These are phyloP conservation scores for Hypoxylon fragiforme DNA, from an alignment of 495 filamentous ascomycete genomes.

Conservation along the genomic window DNA sequence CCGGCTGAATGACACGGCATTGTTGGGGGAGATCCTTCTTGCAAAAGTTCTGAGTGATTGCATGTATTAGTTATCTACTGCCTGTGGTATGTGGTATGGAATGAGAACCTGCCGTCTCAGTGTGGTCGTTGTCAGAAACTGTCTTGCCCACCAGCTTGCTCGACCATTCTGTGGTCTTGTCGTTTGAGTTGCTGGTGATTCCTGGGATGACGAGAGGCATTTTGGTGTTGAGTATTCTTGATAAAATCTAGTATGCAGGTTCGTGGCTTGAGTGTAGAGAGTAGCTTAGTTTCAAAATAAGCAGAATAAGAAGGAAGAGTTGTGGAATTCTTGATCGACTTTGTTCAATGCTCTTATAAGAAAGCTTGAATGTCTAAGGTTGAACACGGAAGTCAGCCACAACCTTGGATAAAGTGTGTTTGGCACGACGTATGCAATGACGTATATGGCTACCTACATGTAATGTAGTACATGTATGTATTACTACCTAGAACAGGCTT, in stretches of 20 bases:
- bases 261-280: neutral
- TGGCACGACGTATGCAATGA: constrained; percentile 22
- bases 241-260: neutral
- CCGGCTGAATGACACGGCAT: constrained; percentile 68
- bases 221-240: neutral
- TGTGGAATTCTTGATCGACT: neutral
- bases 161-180: constrained; percentile 66
- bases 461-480: too few relatives aligned
- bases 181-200: constrained; percentile 56
- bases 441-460: constrained; percentile 19
- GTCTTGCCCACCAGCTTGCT: constrained; percentile 80
- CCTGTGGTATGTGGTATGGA: neutral
- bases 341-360: constrained; percentile 11
- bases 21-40: constrained; percentile 71
- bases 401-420: constrained; percentile 13
- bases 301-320: neutral
- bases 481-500: neutral
- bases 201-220: constrained; percentile 87
- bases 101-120: constrained; percentile 45
- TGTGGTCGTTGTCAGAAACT: constrained; percentile 43
- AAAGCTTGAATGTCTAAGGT: too few relatives aligned
- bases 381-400: constrained; percentile 13
- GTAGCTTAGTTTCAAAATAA: neutral
- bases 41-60: constrained; percentile 64
- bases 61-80: constrained; percentile 22